Base-by-base conservation (phyloP, 257 asterid genomes). In the Osmanthus fragrans region DNA sequence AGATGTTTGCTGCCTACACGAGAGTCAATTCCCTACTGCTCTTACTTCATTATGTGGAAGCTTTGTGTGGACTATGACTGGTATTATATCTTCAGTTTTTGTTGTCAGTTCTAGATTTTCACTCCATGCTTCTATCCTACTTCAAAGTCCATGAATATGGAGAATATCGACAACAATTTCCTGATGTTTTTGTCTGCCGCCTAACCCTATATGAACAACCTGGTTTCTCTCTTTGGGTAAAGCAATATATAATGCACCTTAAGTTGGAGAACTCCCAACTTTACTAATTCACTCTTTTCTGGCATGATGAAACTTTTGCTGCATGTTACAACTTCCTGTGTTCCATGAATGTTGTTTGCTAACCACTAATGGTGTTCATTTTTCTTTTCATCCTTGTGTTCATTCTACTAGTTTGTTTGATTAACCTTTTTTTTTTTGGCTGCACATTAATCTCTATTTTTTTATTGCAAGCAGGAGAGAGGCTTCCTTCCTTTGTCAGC, bases 401-500 rank as follows among this genome's bases (percentile, higher is more conserved):
- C 32, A 23, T 65, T 63, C 19, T 34, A 79, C 73, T 72, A 45
- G 64, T 34, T 72, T 71, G 75, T 74, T 54, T 65, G 51, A 34
- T 77, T 51, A 42, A 39, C 60, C 27, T 75, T 71, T 56, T 34
- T 34, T 76, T 72, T 73, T 70, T 70, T 56, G 16, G 66, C 73
- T 45, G 79, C 69, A 51, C 81, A 67, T 78, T 84, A 54, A 79
- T 29, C 74, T 76, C 58, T 32, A 74, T 23, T 21, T 81, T 81
- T 83, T 42, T 79, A 80, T 73, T 37, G 76, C 83, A 39, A 82
- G 69, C 97, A 96, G 99, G 99, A 93, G 82, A 92, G 94, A 81
- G 99, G 97, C 71, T 96, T 96, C 90, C 95, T 96, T 84, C 95
- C 98, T 73, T 88, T 96, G 86, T 89, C 99, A 81, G 97, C 95